These are phyloP conservation scores for Cryptococcus sp. DNA, from an alignment of 1,284 basidiomycete species.

Conservation along the genomic window DNA sequence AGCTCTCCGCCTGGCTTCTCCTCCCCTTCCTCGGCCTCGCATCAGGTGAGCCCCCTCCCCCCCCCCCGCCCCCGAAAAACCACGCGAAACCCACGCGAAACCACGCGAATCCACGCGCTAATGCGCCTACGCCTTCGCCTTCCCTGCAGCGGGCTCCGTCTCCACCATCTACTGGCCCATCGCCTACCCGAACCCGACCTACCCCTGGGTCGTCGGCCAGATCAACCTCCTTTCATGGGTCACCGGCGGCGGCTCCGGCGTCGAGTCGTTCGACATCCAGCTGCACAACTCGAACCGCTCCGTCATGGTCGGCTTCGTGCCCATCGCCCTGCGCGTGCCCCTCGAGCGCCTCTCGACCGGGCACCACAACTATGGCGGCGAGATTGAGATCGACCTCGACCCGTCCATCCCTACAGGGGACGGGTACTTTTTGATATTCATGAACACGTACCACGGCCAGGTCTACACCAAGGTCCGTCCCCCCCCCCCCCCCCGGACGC, in stretches of 20 bases:
- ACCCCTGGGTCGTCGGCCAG: slow-evolving; percentile 47
- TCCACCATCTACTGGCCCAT: slow-evolving; percentile 49
- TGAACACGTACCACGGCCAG: slow-evolving; percentile 42
- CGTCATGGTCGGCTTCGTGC: slow-evolving; percentile 46
- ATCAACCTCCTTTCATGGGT: slow-evolving; percentile 45
- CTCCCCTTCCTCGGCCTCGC: slow-evolving; percentile 13
- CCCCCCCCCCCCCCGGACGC: background rate
- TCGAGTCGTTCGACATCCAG: slow-evolving; percentile 48
- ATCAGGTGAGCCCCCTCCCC: background rate
- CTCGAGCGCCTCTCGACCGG: slow-evolving; percentile 34
- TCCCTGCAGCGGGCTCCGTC: slow-evolving; percentile 13
- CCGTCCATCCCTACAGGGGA: slow-evolving; percentile 32
- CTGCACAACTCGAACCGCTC: slow-evolving; percentile 44
- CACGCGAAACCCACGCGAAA: background rate
- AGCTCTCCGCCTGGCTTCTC: slow-evolving; percentile 11
- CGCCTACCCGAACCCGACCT: slow-evolving; percentile 26
- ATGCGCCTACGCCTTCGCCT: no score
- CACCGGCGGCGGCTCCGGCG: slow-evolving; percentile 44
- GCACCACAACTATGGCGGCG: slow-evolving; percentile 44
- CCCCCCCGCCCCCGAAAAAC: background rate
- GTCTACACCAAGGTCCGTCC: slow-evolving; percentile 41
- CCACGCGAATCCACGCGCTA: slow-evolving; percentile 2
- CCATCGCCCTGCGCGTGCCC: slow-evolving; percentile 44
- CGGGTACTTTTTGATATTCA: slow-evolving; percentile 42
- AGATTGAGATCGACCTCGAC: slow-evolving; percentile 45